Conservation (phyloP, 108 stramenopile genomes). For the Asterionellopsis glacialis region DNA sequence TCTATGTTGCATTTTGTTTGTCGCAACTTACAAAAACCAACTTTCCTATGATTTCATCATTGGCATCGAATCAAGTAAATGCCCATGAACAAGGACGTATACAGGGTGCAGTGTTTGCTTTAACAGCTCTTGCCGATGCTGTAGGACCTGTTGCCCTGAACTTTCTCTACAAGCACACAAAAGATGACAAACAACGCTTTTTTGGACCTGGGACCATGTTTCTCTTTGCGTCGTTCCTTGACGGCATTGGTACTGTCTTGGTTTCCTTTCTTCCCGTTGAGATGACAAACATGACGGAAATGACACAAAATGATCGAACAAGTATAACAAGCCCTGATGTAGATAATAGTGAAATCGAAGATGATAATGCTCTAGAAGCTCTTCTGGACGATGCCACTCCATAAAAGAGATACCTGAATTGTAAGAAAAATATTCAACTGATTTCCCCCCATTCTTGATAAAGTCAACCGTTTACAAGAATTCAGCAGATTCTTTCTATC, state of each 20-base stretch:
- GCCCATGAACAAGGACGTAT: slow-evolving; percentile 67
- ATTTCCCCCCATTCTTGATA: too few species aligned
- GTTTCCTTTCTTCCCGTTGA: slow-evolving; percentile 24
- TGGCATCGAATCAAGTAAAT: slow-evolving; percentile 58
- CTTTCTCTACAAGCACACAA: slow-evolving; percentile 58
- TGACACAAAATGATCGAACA: not conserved
- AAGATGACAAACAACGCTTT: slow-evolving; percentile 17
- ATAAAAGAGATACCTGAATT: too few species aligned
- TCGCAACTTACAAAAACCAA: slow-evolving; percentile 63
- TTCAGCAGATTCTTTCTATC: too few species aligned
- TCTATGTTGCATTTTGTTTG: slow-evolving; percentile 53
- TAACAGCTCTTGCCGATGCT: slow-evolving; percentile 63
- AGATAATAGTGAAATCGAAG: too few species aligned
- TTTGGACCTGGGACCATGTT: slow-evolving; percentile 78
- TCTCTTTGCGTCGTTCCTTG: slow-evolving; percentile 56
- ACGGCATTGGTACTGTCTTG: slow-evolving; percentile 47
- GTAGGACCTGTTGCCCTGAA: slow-evolving; percentile 67
- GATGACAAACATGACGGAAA: not conserved
- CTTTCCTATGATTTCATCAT: slow-evolving; percentile 65
- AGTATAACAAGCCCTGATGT: too few species aligned
- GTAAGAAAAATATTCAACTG: too few species aligned
- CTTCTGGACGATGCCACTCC: too few species aligned
- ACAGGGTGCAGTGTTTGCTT: slow-evolving; percentile 71
- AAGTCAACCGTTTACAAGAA: too few species aligned
- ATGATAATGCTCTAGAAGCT: too few species aligned